phyloP scores from a whole-genome alignment of 352 stramenopile species.

The Phytophthora boehmeriae region DNA sequence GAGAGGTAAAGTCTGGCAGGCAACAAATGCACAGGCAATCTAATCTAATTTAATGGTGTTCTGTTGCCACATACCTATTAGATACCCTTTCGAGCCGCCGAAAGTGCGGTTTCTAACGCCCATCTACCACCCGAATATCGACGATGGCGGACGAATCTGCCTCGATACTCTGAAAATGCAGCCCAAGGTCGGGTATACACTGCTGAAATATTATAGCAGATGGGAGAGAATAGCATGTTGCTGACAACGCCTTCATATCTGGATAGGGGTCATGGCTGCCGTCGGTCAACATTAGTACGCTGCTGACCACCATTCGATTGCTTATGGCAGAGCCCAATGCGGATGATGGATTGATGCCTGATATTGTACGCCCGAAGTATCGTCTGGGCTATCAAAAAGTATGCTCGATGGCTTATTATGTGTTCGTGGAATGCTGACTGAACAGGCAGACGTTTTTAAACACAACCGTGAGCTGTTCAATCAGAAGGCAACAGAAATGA shows the following conservation, averaged over 20 bases:
- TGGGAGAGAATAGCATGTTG: neutral
- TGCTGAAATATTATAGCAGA: neutral
- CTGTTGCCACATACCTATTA: too few species aligned
- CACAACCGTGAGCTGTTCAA: constrained; percentile 79
- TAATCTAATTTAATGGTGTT: neutral
- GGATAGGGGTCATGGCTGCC: constrained; percentile 87
- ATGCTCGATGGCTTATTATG: neutral
- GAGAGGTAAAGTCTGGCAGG: constrained; percentile 41
- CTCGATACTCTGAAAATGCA: constrained; percentile 93
- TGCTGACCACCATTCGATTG: constrained; percentile 90
- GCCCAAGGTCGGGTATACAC: constrained; percentile 57
- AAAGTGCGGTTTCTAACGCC: constrained; percentile 81
- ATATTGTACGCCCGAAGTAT: constrained; percentile 60
- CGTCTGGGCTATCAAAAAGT: neutral
- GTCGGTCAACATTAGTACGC: constrained; percentile 91
- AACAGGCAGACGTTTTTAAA: constrained; percentile 81
- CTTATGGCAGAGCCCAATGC: constrained; percentile 92
- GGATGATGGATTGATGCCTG: constrained; percentile 90
- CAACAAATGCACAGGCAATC: constrained; percentile 7
- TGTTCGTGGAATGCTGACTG: neutral
- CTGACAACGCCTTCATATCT: neutral
- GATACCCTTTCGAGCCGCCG: constrained; percentile 85
- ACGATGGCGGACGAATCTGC: constrained; percentile 88
- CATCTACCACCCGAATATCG: constrained; percentile 89
- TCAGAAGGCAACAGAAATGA: constrained; percentile 67